These are phyloP conservation scores for Hypocreales sp. DNA, from an alignment of 2,329 filamentous ascomycete species.

Conservation along the genomic window DNA sequence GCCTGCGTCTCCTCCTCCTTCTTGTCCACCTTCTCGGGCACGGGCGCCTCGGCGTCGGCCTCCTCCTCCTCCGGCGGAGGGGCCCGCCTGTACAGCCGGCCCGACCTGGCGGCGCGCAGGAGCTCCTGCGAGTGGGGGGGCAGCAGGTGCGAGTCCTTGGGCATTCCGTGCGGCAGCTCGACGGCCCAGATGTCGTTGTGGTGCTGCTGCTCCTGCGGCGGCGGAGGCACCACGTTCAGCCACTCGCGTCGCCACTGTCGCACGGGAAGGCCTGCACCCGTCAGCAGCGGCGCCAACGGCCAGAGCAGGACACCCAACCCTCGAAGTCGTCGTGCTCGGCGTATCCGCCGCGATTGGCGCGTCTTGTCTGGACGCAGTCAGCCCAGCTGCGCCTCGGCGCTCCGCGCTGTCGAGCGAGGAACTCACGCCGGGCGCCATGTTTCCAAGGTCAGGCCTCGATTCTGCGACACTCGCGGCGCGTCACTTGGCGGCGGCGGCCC, in stretches of 20 bases:
- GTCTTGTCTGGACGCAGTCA: conserved; percentile 29
- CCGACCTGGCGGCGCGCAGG: conserved; percentile 65
- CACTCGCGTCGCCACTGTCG: conserved; percentile 73
- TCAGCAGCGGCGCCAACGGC: conserved; percentile 7
- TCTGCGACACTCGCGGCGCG: background rate
- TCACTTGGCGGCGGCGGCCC: too few relatives aligned
- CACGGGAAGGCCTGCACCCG: conserved; percentile 59
- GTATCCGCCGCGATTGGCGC: conserved; percentile 39
- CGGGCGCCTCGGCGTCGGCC: conserved; percentile 27
- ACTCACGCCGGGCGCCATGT: conserved; percentile 25
- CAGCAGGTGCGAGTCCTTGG: conserved; percentile 66
- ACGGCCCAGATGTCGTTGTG: conserved; percentile 55
- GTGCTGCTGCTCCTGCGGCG: conserved; percentile 45
- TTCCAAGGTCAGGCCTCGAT: conserved; percentile 1
- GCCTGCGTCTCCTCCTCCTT: conserved; percentile 44
- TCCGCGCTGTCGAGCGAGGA: background rate
- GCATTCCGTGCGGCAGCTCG: conserved; percentile 68
- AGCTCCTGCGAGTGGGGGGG: conserved; percentile 70
- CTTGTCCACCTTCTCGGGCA: conserved; percentile 38
- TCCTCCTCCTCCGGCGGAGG: conserved; percentile 46
- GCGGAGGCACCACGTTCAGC: conserved; percentile 51
- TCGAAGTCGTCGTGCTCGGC: conserved; percentile 48
- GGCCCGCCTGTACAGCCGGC: conserved; percentile 58
- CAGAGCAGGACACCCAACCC: too few relatives aligned
- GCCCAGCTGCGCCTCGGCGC: conserved; percentile 3